Evolutionary conservation across 805 yeast species (phyloP), one percentile per base, ranked within the genome.

Genomic region (Candida ipomoeae): DNA sequence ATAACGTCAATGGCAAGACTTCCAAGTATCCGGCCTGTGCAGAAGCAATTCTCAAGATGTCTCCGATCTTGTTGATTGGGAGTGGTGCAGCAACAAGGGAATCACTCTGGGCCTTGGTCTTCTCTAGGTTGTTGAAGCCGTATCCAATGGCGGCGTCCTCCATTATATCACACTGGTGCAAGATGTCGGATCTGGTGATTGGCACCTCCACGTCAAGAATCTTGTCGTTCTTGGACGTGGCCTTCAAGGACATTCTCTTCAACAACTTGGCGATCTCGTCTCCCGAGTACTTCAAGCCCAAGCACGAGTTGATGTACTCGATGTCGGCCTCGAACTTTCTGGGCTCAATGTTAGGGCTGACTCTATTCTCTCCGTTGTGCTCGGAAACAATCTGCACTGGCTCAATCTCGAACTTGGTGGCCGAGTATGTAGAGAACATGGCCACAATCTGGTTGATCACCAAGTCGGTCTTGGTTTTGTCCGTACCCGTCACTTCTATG

Each of bases 141-240:
- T 89, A 94, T 31, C 89, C 95, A 64, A 94, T 86, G 44, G 97
- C 99, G 44, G 92, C 96, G 69, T 94, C 99, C 71, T 94, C 99
- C 96, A 94, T 88, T 58, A 94, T 85, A 71, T 94, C 99, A 78
- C 98, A 92, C 67, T 89, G 96, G 70, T 94, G 99, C 63, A 94
- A 78, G 55, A 94, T 81, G 70, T 94, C 99, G 10, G 98, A 84
- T 76, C 99, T 87, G 36, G 99, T 94, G 62, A 89, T 85, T 55
- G 99, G 99, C 52, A 94, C 82, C 36, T 71, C 66, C 50, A 90
- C 91, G 47, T 82, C 81, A 46, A 88, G 64, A 37, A 80, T 64
- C 55, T 82, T 75, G 6, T 70, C 61, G 56, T 80, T 77, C 1
- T 65, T 59, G 32, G 82, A 81, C 17, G 67, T 63, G 21, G 95